Conservation (phyloP, 2,329 filamentous ascomycete genomes). For the Neonectria ditissima region DNA sequence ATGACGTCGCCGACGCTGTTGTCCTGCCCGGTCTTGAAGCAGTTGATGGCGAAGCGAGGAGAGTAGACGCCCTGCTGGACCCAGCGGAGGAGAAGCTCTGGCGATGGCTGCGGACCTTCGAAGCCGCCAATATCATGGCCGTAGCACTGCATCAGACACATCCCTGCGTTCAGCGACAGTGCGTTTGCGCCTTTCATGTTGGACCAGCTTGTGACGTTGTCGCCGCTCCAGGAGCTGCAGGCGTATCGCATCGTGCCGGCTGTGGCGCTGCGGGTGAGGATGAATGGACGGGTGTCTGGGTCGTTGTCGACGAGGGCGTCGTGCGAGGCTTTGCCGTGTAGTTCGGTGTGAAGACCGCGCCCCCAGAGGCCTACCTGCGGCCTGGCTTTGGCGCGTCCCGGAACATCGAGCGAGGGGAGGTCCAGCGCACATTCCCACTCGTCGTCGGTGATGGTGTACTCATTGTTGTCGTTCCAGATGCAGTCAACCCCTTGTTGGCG, state of each 20-base stretch:
- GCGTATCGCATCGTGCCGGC: conserved; percentile 77
- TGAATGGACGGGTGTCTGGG: conserved; percentile 72
- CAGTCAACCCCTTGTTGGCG: conserved; percentile 74
- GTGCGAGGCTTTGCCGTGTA: conserved; percentile 78
- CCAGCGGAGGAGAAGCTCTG: conserved; percentile 79
- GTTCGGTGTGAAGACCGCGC: conserved; percentile 75
- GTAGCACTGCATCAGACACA: conserved; percentile 76
- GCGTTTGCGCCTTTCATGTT: conserved; percentile 79
- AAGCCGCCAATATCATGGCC: conserved; percentile 83
- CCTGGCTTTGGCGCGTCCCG: conserved; percentile 50
- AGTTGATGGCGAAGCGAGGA: conserved; percentile 80
- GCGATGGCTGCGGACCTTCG: conserved; percentile 77
- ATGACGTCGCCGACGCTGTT: conserved; percentile 78
- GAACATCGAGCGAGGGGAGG: conserved; percentile 49
- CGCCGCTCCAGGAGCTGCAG: conserved; percentile 79
- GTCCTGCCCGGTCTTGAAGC: conserved; percentile 78
- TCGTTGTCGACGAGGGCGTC: conserved; percentile 71
- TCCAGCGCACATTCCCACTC: conserved; percentile 73
- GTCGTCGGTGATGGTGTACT: conserved; percentile 76
- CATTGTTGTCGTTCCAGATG: conserved; percentile 86
- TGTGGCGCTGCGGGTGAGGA: conserved; percentile 77
- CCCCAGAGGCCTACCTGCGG: conserved; percentile 76
- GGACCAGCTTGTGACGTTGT: conserved; percentile 80
- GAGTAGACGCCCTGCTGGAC: conserved; percentile 78
- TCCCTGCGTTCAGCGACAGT: conserved; percentile 74